Base-by-base conservation (phyloP, 1,139 yeast genomes). In the Insectozyma bohioensis region DNA sequence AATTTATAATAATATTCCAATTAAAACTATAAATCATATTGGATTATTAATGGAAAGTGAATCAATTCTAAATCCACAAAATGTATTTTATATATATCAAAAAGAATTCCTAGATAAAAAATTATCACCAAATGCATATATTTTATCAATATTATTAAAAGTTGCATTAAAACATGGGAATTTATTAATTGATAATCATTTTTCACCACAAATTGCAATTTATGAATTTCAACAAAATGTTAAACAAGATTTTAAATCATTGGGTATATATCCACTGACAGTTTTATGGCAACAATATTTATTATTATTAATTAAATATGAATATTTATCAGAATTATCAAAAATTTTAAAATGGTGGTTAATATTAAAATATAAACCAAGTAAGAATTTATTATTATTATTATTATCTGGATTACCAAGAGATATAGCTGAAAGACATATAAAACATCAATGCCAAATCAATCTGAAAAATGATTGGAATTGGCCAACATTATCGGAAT, bases 121-220 rank as follows among this genome's bases (percentile, higher is more conserved):
- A 11, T 28, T 49, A 4, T 15, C 37, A 1, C 67, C 78, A 5
- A 60, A 61, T 45, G 65, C 63, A 28, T 50, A 51, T 6, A 64
- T 76, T 20, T 40, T 78, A 1, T 40, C 54, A 3, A 75, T 79
- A 0, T 52, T 78, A 13, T 51, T 78, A 6, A 49, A 61, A 3
- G 72, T 72, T 1, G 55, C 75, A 4, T 35, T 28, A 4, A 41
- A 46, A 14, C 39, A 44, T 5, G 41, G 44, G 1, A 35, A 41
- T 12, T 2, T 24, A 11, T 22, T 11, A 23, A 18, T 18, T 7
- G 26, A 28, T 13, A 16, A 22, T 9, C 26, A 31, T 20, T 72
- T 58, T 38, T 85, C 88, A 0, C 66, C 82, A 1, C 86, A 80
- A 42, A 63, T 79, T 11, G 80, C 85, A 0, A 67, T 79, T 5